phyloP scores from a whole-genome alignment of 2,329 filamentous ascomycete genomes.

The Phaeosphaeria sp. region DNA sequence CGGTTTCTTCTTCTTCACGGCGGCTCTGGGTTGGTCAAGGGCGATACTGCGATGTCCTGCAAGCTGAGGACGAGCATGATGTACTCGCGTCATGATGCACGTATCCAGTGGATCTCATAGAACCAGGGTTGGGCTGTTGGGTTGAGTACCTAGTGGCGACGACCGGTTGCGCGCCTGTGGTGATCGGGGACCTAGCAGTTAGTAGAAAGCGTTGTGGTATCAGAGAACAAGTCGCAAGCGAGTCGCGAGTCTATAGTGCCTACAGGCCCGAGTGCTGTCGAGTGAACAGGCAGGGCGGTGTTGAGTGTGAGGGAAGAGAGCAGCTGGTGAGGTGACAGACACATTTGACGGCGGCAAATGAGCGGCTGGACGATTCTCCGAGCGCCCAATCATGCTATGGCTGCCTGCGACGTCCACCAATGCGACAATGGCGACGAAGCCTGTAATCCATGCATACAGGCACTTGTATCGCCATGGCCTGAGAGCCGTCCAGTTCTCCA shows the following conservation, averaged over 20 bases:
- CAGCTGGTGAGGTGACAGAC: conserved; percentile 4
- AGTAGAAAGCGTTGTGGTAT: conserved; percentile 19
- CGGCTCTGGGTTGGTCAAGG: conserved; percentile 32
- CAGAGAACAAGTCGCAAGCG: conserved; percentile 14
- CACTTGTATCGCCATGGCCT: conserved; percentile 71
- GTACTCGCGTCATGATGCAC: conserved; percentile 35
- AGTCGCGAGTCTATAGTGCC: conserved; percentile 22
- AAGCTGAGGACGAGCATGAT: conserved; percentile 28
- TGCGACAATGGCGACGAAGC: conserved; percentile 41
- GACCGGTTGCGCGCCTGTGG: conserved; percentile 5
- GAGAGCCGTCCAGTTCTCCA: conserved; percentile 74
- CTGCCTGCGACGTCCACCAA: conserved; percentile 7
- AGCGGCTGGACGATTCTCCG: conserved; percentile 23
- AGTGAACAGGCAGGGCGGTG: conserved; percentile 26
- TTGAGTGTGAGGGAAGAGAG: conserved; percentile 11
- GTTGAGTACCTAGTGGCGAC: conserved; percentile 2
- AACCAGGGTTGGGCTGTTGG: conserved; percentile 9
- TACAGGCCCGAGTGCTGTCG: conserved; percentile 28
- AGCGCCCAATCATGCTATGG: conserved; percentile 12
- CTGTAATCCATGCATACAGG: conserved; percentile 72
- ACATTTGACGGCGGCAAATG: conserved; percentile 7
- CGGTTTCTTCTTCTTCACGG: conserved; percentile 48
- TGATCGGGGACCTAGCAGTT: conserved; percentile 21
- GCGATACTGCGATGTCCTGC: conserved; percentile 22
- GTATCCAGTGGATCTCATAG: conserved; percentile 16